Base-by-base conservation (phyloP, 148 eudicot species). In the Salicornia ramosissima region DNA sequence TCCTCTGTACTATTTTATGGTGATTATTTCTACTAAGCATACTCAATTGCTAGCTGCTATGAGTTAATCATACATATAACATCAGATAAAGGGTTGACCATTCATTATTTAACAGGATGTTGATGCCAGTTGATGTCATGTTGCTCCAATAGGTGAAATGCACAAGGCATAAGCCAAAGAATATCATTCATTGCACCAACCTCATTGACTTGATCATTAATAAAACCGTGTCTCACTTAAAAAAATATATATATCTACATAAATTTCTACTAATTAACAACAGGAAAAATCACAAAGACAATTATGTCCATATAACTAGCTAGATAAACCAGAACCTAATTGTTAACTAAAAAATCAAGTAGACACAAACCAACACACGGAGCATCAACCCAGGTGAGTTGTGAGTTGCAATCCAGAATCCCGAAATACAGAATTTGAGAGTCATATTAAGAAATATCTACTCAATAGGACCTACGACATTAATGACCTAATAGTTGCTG, bases 331-430 rank as follows among this genome's bases (percentile, higher is more conserved):
- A 19, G 12, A 22, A 59, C 64, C 40, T 30, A 31, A 11, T 33
- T 59, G 64, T 33, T 19, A 59, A 31, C 12, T 7, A 5, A 3
- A 18, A 4, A 33, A 30, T 59, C 40, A 31, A 15, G 31, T 55
- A 55, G 15, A 24, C 9, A 55, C 64, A 31, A 58, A 30, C 10
- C 12, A 58, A n/a, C n/a, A n/a, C n/a, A n/a, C n/a, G 39, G 30
- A 58, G 63, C 39, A 58, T 58, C 21, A 58, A 58, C n/a, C 64
- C 40, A 36, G 40, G 40, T n/a, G n/a, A n/a, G n/a, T n/a, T n/a
- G n/a, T n/a, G n/a, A n/a, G n/a, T n/a, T n/a, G n/a, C n/a, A n/a
- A n/a, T 36, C 40, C 40, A 4, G 40, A 36, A 4, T 8, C 4
- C 40, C 8, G 4, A 36, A 36, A 8, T 36, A 36, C 40, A 36